These are phyloP conservation scores for Salvia miltiorrhiza DNA, from an alignment of 257 asterid species.

Conservation along the genomic window DNA sequence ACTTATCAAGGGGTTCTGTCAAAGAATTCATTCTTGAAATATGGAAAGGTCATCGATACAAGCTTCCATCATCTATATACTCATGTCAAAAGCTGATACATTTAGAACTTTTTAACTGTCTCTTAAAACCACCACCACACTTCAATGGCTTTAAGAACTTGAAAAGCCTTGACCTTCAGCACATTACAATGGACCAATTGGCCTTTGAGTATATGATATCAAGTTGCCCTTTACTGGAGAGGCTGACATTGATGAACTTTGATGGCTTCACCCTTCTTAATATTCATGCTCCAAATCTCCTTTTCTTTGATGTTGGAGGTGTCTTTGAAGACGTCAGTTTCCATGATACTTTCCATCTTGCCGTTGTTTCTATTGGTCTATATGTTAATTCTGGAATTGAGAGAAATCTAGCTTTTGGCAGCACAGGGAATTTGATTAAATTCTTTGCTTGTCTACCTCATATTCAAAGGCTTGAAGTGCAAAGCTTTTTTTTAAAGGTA, in stretches of 20 bases:
- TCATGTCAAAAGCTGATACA: constrained; percentile 70
- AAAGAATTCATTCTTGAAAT: constrained; percentile 85
- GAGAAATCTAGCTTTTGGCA: constrained; percentile 48
- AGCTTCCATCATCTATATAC: constrained; percentile 77
- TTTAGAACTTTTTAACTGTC: constrained; percentile 91
- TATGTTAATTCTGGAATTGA: constrained; percentile 57
- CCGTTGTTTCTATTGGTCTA: constrained; percentile 79
- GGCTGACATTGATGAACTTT: constrained; percentile 87
- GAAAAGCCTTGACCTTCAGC: constrained; percentile 97
- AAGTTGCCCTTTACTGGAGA: constrained; percentile 77
- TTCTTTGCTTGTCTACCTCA: constrained; percentile 77
- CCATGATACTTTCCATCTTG: constrained; percentile 59
- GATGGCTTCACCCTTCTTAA: constrained; percentile 79
- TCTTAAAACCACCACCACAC: constrained; percentile 59
- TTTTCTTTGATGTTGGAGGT: constrained; percentile 93
- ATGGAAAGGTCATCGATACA: constrained; percentile 96
- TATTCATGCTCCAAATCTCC: constrained; percentile 80
- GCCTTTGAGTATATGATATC: constrained; percentile 74
- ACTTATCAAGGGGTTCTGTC: constrained; percentile 71
- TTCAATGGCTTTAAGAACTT: constrained; percentile 74
- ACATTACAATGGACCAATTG: constrained; percentile 87
- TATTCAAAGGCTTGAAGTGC: constrained; percentile 94
- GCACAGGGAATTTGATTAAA: constrained; percentile 67
- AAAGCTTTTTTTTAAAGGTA: constrained; percentile 94
- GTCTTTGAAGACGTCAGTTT: constrained; percentile 74